phyloP scores from a whole-genome alignment of 2,329 filamentous ascomycete genomes.

The Botrytis elliptica region DNA sequence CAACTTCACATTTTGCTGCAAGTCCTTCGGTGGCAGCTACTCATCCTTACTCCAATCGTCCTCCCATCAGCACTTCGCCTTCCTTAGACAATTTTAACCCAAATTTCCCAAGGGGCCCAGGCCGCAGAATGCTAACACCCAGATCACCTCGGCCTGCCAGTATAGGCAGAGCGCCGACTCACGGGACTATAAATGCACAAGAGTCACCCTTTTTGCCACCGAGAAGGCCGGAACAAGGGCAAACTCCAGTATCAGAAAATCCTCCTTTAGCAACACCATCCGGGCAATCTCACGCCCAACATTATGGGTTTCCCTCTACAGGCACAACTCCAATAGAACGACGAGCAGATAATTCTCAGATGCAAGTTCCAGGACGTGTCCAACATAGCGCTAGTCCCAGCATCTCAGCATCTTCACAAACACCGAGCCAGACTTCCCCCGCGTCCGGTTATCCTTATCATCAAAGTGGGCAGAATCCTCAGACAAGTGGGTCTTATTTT shows the following conservation, averaged over 20 bases:
- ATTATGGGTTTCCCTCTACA: conserved; percentile 43
- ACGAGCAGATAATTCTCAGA: conserved; percentile 37
- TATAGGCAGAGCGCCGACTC: conserved; percentile 45
- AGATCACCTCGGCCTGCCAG: conserved; percentile 51
- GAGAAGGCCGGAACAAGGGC: conserved; percentile 44
- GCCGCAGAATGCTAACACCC: conserved; percentile 36
- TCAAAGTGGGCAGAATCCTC: conserved; percentile 31
- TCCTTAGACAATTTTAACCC: conserved; percentile 29
- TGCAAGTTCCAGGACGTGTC: conserved; percentile 44
- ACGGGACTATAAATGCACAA: conserved; percentile 49
- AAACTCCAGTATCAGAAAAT: conserved; percentile 40
- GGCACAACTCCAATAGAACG: conserved; percentile 40
- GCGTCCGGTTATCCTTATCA: conserved; percentile 34
- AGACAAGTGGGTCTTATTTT: conserved; percentile 33
- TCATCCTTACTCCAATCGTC: conserved; percentile 31
- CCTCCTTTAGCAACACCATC: conserved; percentile 45
- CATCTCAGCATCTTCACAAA: conserved; percentile 49
- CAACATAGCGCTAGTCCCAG: conserved; percentile 46
- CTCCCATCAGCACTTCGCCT: conserved; percentile 29
- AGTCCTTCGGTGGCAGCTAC: conserved; percentile 29
- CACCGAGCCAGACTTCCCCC: conserved; percentile 43
- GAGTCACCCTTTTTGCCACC: conserved; percentile 48
- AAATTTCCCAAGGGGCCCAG: conserved; percentile 31
- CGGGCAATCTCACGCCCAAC: conserved; percentile 29
- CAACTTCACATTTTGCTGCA: conserved; percentile 30